Percentiles rank a stretch among this genome's conserved stretches.
Evolutionary conservation across 1,284 basidiomycete genomes (phyloP).

Genomic region (Phenoliferia sp.): DNA sequence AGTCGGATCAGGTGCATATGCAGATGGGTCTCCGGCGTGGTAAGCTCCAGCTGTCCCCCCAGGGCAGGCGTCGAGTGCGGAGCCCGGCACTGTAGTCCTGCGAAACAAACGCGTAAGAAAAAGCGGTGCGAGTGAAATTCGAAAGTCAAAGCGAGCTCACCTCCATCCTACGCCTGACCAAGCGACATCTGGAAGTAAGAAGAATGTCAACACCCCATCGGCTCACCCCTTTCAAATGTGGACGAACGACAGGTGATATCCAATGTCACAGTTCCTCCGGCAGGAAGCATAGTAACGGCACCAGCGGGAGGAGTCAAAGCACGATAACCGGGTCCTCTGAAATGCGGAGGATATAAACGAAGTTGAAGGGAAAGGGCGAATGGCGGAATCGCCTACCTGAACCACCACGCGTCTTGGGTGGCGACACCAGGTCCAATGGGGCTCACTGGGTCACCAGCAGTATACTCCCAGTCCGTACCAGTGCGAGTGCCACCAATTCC

Average conservation of each 20-base stretch:
- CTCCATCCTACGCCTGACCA: constrained; percentile 15
- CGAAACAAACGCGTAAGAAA: no score
- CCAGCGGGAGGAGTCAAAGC: constrained; percentile 10
- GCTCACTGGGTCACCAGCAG: background rate
- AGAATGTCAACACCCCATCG: background rate
- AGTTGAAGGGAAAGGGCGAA: background rate
- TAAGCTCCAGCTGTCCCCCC: constrained; percentile 20
- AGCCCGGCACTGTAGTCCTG: background rate
- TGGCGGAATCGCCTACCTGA: constrained; percentile 1
- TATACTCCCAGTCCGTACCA: background rate
- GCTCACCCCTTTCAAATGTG: background rate
- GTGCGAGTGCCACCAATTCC: background rate
- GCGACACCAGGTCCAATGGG: constrained; percentile 1
- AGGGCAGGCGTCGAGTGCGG: constrained; percentile 22
- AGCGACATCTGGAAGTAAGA: background rate
- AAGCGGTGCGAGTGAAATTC: no score
- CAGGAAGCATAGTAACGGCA: constrained; percentile 18
- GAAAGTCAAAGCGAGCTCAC: no score
- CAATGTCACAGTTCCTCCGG: constrained; percentile 17
- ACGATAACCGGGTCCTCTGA: constrained; percentile 2
- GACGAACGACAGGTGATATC: constrained; percentile 24
- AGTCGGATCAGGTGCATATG: constrained; percentile 1
- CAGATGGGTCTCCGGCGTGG: constrained; percentile 21
- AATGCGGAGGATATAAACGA: background rate
- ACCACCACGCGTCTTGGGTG: constrained; percentile 25